phyloP scores from a whole-genome alignment of 2,329 filamentous ascomycete species.

The Hypoxylon sp. region DNA sequence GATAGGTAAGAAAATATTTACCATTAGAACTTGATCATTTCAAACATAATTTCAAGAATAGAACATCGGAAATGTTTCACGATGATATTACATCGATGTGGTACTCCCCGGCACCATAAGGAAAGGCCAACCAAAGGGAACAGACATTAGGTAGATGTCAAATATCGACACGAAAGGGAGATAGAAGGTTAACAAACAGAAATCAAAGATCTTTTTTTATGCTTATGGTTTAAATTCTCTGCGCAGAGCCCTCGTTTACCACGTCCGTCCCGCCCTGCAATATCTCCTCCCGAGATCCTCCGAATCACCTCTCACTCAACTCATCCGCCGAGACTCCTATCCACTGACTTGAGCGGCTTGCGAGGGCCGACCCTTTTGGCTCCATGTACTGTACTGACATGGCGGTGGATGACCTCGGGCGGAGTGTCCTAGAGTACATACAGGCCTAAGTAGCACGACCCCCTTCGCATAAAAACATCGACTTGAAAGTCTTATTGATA shows the following conservation, averaged over 20 bases:
- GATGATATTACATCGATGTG: no score
- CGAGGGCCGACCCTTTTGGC: background rate
- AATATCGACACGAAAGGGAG: no score
- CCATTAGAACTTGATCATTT: no score
- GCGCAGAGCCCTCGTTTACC: constrained; percentile 17
- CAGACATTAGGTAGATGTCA: no score
- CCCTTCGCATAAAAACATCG: constrained; percentile 17
- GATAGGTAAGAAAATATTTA: no score
- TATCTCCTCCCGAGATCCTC: constrained; percentile 13
- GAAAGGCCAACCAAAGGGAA: no score
- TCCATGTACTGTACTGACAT: constrained; percentile 9
- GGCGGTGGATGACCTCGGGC: constrained; percentile 16
- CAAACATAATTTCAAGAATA: no score
- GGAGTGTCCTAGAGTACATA: constrained; percentile 9
- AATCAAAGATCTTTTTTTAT: constrained; percentile 14
- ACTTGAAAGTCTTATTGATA: constrained; percentile 9
- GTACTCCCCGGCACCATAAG: no score
- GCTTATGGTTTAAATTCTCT: constrained; percentile 24
- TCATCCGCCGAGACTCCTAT: constrained; percentile 26
- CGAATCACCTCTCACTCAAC: constrained; percentile 11
- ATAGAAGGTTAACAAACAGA: constrained; percentile 19
- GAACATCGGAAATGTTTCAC: no score
- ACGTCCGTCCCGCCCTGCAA: constrained; percentile 14
- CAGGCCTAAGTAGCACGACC: no score
- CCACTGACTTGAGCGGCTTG: constrained; percentile 15